Base-by-base conservation (phyloP, 768 basidiomycete species). In the Tulasnella sp. region DNA sequence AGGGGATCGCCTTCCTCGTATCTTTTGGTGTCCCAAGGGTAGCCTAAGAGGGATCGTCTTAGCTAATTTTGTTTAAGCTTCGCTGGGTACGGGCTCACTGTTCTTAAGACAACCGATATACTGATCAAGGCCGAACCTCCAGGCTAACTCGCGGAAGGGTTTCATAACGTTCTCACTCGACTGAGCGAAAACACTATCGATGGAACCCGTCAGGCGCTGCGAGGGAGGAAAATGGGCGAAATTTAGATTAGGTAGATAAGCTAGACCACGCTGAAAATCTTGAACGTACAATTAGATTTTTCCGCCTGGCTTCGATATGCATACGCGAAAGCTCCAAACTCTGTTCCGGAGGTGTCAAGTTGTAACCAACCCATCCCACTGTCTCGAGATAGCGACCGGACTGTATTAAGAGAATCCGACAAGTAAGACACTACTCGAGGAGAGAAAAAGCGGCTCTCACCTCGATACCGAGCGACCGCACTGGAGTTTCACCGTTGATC, bases 301-400 rank as follows among this genome's bases (percentile, higher is more conserved):
- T 3, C 7, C 36, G 25, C 31, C 34, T 64, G n/a, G 73, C 22
- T 3, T 74, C 73, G 29, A 74, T 17, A 17, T 58, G 54, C 11
- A 42, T 25, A 29, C 73, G 73, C 15, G 34, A 25, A 36, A 74
- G 54, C 29, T 54, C 17, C 22, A 74, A 34, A 36, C 52, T 36
- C 14, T 38, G 8, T 22, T 2, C 8, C 8, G 42, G 17, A n/a
- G 36, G 3, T 1, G 73, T 49, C 19, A 74, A 37, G 31, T 54
- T 40, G 38, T 52, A 52, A 14, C 49, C 37, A 17, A 74, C 73
- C 73, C 73, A 74, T 17, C 73, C 73, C 17, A 74, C 54, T 2
- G 73, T 74, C 22, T 74, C 73, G 14, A 74, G 54, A 39, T 74
- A 74, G 15, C 73, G 45, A 29, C 73, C 73, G 15, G 49, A 54